Evolutionary conservation across 2,329 filamentous ascomycete genomes (phyloP), one percentile per base, ranked within the genome.

Genomic region (Bertia moriformis): DNA sequence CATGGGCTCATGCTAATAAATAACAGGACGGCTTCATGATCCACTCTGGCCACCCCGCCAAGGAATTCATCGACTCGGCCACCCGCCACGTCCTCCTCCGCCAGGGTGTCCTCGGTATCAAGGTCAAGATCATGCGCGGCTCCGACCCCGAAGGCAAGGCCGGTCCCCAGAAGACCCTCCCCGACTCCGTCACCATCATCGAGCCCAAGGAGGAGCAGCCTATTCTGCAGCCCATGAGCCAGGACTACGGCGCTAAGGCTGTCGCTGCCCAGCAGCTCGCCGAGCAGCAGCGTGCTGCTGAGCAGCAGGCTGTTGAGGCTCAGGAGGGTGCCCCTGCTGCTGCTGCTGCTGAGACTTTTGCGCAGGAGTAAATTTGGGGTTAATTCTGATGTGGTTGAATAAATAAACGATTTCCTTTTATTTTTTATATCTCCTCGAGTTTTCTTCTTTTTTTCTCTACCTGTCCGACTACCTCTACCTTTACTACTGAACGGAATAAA

Each of bases 51-150:
- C 91, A 98, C 69, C 91, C 91, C 61, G 91, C 89, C 61, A 89
- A 93, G 72, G 91, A 98, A 73, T 98, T 98, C 75, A 98, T 98
- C 66, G 91, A 98, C 77, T 77, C 71, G 59, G 93, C 93, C 56
- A 96, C 91, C 60, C 91, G 91, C 58, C 91, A 98, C 85, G 91
- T 98, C 58, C 87, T 98, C 53, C 88, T 98, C 67, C 85, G 93
- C 71, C 91, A 98, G 77, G 91, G 91, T 84, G 91, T 98, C 52
- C 76, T 98, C 52, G 91, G 91, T 73, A 98, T 98, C 75, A 98
- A 98, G 81, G 91, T 98, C 69, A 98, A 98, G 88, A 98, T 98
- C 73, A 98, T 98, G 91, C 88, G 93, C 66, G 91, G 91, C 63
- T 91, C 86, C 56, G 91, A 98, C 74, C 91, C 91, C 65, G 87